Evolutionary conservation across 441 rosid genomes (phyloP).

Genomic region (Populus hybrid): DNA sequence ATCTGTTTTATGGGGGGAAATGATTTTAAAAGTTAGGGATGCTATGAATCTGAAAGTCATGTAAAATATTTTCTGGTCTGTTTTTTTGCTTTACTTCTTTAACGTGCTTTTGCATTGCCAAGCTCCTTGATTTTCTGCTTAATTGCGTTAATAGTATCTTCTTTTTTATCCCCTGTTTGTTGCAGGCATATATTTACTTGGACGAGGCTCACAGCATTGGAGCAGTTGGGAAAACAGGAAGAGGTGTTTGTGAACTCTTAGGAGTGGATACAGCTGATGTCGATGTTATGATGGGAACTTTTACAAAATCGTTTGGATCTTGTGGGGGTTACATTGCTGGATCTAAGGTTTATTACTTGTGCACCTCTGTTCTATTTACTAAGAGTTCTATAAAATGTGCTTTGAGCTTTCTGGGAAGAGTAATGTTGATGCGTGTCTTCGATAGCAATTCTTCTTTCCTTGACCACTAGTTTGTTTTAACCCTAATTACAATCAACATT

Average conservation of each 20-base stretch:
- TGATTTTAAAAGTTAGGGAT: not conserved
- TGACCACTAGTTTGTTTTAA: not conserved
- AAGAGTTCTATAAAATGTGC: not conserved
- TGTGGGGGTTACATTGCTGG: slow-evolving; percentile 94
- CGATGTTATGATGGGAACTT: slow-evolving; percentile 98
- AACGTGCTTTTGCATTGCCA: not conserved
- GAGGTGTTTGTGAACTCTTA: slow-evolving; percentile 88
- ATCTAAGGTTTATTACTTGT: slow-evolving; percentile 53
- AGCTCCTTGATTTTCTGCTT: too few relatives aligned
- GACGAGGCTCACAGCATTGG: slow-evolving; percentile 95
- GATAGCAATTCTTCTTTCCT: not conserved
- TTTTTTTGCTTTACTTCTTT: not conserved
- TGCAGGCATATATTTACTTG: slow-evolving; percentile 26
- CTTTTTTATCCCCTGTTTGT: not conserved
- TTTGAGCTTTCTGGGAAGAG: not conserved
- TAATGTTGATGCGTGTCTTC: not conserved
- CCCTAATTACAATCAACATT: not conserved
- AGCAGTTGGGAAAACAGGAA: slow-evolving; percentile 85
- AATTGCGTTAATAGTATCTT: not conserved
- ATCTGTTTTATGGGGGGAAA: not conserved
- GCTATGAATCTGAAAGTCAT: not conserved
- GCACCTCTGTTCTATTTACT: not conserved
- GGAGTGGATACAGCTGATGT: slow-evolving; percentile 86
- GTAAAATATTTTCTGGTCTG: not conserved
- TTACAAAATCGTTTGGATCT: slow-evolving; percentile 87